phyloP scores from a whole-genome alignment of 2,329 filamentous ascomycete genomes.

The Kalmusia sp. region DNA sequence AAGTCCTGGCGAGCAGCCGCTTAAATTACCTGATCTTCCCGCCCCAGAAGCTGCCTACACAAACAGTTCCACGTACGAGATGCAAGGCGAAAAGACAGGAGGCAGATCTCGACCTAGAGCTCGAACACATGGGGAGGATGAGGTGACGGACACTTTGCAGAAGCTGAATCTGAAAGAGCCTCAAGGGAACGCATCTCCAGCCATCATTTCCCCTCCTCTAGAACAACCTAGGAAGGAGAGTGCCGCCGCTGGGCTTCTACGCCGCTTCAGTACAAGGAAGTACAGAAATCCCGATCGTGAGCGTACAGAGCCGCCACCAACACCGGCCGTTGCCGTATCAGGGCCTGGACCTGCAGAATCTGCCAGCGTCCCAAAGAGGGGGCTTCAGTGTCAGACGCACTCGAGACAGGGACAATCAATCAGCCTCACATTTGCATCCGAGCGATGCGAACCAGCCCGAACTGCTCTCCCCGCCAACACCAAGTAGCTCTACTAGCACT shows the following conservation, averaged over 20 bases:
- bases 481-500: slow-evolving; percentile 62
- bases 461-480: slow-evolving; percentile 77
- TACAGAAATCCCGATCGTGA: slow-evolving; percentile 63
- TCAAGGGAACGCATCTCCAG: slow-evolving; percentile 54
- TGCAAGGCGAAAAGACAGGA: slow-evolving; percentile 87
- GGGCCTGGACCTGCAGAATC: slow-evolving; percentile 76
- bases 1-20: slow-evolving; percentile 61
- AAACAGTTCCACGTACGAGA: slow-evolving; percentile 82
- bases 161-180: slow-evolving; percentile 64
- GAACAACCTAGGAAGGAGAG: slow-evolving; percentile 79
- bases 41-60: slow-evolving; percentile 89
- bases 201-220: slow-evolving; percentile 62
- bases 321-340: slow-evolving; percentile 82
- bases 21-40: slow-evolving; percentile 75
- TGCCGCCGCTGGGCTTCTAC: slow-evolving; percentile 80
- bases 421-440: slow-evolving; percentile 57
- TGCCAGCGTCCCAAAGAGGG: slow-evolving; percentile 72
- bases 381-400: slow-evolving; percentile 83
- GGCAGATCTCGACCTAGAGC: slow-evolving; percentile 84
- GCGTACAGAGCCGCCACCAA: slow-evolving; percentile 67
- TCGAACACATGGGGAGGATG: slow-evolving; percentile 93
- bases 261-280: slow-evolving; percentile 88
- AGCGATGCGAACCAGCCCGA: slow-evolving; percentile 75
- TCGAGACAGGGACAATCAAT: slow-evolving; percentile 60
- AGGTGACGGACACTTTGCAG: slow-evolving; percentile 76